Percentiles rank a stretch among this genome's conserved stretches.
These are phyloP conservation scores for Solanum clarkiae DNA, from an alignment of 257 asterid species.

Conservation along the genomic window DNA sequence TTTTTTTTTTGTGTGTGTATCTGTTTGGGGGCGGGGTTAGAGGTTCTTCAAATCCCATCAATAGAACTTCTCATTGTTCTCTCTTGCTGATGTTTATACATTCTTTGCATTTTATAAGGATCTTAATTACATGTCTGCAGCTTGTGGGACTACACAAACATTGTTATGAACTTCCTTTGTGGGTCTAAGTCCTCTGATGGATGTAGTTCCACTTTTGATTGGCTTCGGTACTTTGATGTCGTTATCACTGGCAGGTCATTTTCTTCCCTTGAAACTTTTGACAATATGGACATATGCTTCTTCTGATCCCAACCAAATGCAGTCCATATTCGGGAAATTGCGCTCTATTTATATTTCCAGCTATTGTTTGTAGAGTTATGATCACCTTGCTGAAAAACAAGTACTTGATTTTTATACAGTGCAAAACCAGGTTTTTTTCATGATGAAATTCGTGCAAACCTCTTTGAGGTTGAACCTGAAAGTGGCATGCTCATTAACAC, in stretches of 20 bases:
- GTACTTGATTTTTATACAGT: conserved; percentile 27
- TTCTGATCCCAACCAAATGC: neutral
- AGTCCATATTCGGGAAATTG: neutral
- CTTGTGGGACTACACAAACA: conserved; percentile 93
- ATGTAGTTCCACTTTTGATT: conserved; percentile 47
- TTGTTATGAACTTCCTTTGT: conserved; percentile 95
- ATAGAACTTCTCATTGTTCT: neutral
- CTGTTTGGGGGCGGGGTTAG: neutral
- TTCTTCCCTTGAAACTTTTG: conserved; percentile 8
- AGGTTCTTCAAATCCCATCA: neutral
- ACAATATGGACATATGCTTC: neutral
- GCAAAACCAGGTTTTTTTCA: conserved; percentile 94
- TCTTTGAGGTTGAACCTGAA: conserved; percentile 79
- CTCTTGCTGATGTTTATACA: neutral
- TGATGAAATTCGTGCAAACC: conserved; percentile 77
- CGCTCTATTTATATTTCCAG: neutral
- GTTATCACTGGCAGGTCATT: conserved; percentile 92
- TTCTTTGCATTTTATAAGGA: neutral
- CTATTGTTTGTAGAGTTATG: neutral
- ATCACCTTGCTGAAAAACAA: neutral
- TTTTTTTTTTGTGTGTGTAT: no score
- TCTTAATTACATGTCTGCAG: conserved; percentile 40
- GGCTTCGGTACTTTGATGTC: conserved; percentile 83
- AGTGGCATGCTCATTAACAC: conserved; percentile 92
- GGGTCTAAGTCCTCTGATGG: conserved; percentile 39